phyloP scores from a whole-genome alignment of 169 alveolate species.

The Babesia ovata region DNA sequence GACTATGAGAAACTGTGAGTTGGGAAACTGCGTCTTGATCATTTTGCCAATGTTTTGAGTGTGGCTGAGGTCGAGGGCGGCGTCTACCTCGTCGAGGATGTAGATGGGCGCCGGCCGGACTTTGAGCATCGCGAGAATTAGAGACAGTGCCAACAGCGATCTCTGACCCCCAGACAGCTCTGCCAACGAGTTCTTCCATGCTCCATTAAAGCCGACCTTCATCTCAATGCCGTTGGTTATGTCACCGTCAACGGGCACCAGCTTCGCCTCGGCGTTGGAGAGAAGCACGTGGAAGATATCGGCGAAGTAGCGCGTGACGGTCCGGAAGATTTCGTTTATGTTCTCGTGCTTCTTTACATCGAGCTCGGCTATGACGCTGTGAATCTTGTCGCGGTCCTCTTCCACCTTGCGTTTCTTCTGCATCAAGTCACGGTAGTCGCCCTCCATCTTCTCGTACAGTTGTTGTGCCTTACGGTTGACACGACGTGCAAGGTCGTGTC shows the following conservation, averaged over 20 bases:
- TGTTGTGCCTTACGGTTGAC: constrained; percentile 93
- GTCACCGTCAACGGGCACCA: constrained; percentile 84
- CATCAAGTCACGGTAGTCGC: constrained; percentile 85
- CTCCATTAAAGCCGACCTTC: constrained; percentile 89
- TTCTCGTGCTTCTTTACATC: constrained; percentile 90
- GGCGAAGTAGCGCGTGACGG: constrained; percentile 90
- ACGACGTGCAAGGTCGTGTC: constrained; percentile 80
- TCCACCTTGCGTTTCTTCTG: constrained; percentile 87
- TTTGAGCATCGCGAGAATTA: constrained; percentile 93
- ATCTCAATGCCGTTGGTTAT: constrained; percentile 81
- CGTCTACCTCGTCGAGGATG: constrained; percentile 99
- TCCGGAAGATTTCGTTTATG: constrained; percentile 84
- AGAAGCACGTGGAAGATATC: constrained; percentile 92
- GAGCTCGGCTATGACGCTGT: constrained; percentile 90
- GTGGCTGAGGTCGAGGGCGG: constrained; percentile 98
- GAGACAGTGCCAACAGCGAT: constrained; percentile 96
- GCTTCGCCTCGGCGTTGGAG: constrained; percentile 92
- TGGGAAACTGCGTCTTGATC: constrained; percentile 95
- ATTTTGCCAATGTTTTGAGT: constrained; percentile 97
- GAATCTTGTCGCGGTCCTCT: constrained; percentile 88
- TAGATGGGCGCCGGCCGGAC: constrained; percentile 98
- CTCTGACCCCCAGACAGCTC: constrained; percentile 95
- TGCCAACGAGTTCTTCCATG: constrained; percentile 92
- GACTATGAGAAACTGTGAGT: constrained; percentile 95
- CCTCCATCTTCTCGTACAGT: constrained; percentile 90